A percentile compares a stretch with the other conserved stretches of the same genome.
These are phyloP conservation scores for Tulasnella sp. DNA, from an alignment of 768 basidiomycete genomes.

Conservation along the genomic window DNA sequence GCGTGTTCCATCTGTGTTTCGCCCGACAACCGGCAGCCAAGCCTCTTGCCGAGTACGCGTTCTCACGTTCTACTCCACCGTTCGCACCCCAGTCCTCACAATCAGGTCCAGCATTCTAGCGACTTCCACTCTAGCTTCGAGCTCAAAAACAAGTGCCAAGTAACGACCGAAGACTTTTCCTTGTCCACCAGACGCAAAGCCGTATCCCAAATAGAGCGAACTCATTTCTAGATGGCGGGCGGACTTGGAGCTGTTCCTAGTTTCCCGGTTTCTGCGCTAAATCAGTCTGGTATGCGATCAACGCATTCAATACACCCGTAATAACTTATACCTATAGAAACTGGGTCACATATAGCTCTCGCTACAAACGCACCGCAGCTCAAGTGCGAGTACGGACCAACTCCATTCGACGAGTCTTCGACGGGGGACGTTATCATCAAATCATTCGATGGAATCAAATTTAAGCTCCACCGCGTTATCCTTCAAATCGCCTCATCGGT, in stretches of 20 bases:
- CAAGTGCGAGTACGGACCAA: background rate
- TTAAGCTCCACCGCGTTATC: background rate
- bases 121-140: background rate
- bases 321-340: background rate
- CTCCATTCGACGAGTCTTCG: background rate
- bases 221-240: too few relatives aligned
- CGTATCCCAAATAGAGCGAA: background rate
- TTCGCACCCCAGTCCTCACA: too few relatives aligned
- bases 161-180: too few relatives aligned
- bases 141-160: background rate
- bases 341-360: background rate
- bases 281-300: background rate
- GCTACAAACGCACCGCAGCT: background rate
- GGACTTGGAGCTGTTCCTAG: background rate
- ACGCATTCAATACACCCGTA: background rate
- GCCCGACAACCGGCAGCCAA: too few relatives aligned
- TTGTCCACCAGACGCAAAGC: background rate
- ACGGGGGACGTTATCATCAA: constrained; percentile 3
- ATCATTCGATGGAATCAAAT: background rate
- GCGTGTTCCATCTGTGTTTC: too few relatives aligned
- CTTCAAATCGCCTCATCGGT: constrained; percentile 7
- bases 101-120: background rate
- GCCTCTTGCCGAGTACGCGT: too few relatives aligned
- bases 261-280: background rate
- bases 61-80: too few relatives aligned